Base-by-base conservation (phyloP, 129 eudicot genomes). In the Centaurea solstitialis region DNA sequence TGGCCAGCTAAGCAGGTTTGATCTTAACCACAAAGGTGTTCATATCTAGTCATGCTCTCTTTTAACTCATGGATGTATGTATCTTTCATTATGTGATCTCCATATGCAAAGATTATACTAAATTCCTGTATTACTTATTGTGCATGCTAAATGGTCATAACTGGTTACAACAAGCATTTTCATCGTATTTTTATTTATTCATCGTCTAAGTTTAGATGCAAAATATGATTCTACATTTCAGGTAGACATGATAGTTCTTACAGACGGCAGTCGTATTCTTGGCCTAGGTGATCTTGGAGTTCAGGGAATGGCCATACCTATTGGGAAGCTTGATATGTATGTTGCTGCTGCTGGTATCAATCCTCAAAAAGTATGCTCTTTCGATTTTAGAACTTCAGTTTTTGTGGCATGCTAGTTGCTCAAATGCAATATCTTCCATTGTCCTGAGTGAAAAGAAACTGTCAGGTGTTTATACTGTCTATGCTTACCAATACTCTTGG, bases 331-430 rank as follows among this genome's bases (percentile, higher is more conserved):
- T 69, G 99, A 96, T 86, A 89, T 96, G 90, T 96, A 96, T 89
- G 98, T 96, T 82, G 99, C 99, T 84, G 99, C 99, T 82, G 99
- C 99, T 80, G 99, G 99, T 71, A 96, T 96, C 78, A 93, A 96
- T 84, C 99, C 99, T 74, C 95, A 88, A 76, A 89, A 87, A 68
- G 99, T 96, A 93, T 81, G 98, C 30, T 22, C 13, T 73, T 65
- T 30, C 40, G 24, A 67, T 84, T 47, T 85, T 75, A n/a, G 6
- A 70, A 74, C 28, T 65, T 64, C n/a, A 75, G 23, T 57, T 47
- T 61, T 50, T 74, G 77, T 39, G 66, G 4, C 76, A 17, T 38
- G 73, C 50, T 76, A 47, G 68, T 23, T 79, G 40, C 64, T 71
- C 33, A 72, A 61, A 72, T 67, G 47, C 18, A 0, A 28, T 64